Evolutionary conservation across 2,329 filamentous ascomycete species (phyloP).

Genomic region (Diaporthe sp.): DNA sequence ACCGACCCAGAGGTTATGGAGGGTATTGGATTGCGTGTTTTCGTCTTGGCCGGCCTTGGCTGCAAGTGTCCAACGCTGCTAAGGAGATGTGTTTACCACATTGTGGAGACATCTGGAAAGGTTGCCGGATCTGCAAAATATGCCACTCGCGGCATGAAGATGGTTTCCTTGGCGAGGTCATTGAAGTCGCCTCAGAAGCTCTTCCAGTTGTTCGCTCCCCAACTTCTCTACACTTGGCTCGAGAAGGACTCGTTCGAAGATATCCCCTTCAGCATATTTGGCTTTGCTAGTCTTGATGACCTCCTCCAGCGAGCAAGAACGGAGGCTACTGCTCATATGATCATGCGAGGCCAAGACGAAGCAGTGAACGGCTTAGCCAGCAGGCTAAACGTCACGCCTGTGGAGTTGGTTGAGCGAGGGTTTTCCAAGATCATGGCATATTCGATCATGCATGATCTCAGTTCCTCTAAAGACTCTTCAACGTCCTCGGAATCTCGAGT

Average conservation of each 20-base stretch:
- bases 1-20: conserved; percentile 78
- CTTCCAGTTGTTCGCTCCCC: conserved; percentile 87
- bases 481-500: conserved; percentile 75
- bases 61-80: conserved; percentile 89
- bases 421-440: conserved; percentile 89
- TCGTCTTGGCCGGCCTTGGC: conserved; percentile 82
- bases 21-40: conserved; percentile 87
- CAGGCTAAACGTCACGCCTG: conserved; percentile 66
- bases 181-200: conserved; percentile 77
- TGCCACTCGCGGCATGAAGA: conserved; percentile 78
- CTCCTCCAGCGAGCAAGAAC: conserved; percentile 79
- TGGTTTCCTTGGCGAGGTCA: conserved; percentile 75
- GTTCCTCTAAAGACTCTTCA: conserved; percentile 56
- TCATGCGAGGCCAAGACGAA: conserved; percentile 82
- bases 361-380: conserved; percentile 72
- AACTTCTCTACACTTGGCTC: conserved; percentile 93
- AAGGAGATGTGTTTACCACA: conserved; percentile 89
- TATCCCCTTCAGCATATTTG: conserved; percentile 89
- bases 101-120: conserved; percentile 89
- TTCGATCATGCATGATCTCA: conserved; percentile 82
- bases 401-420: conserved; percentile 72
- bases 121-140: conserved; percentile 76
- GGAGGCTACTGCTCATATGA: conserved; percentile 83
- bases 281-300: conserved; percentile 76
- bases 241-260: conserved; percentile 74